Conservation (phyloP, 1,139 yeast species). For the Saccharomyces hybrid region DNA sequence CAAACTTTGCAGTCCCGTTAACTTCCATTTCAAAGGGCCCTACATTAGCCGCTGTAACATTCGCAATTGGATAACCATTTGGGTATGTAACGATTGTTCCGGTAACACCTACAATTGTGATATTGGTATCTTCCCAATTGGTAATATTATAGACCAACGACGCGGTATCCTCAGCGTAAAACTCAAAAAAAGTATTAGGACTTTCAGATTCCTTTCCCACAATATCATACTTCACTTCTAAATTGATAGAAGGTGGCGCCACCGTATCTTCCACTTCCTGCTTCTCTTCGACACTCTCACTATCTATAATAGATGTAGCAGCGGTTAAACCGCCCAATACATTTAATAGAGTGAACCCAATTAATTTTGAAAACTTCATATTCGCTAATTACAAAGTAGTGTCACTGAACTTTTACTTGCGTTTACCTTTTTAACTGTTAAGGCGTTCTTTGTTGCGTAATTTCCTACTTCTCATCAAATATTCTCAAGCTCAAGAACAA, state of each 20-base stretch:
- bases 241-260: not conserved
- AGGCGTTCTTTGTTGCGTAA: not conserved
- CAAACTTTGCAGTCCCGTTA: constrained; percentile 43
- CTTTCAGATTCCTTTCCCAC: constrained; percentile 1
- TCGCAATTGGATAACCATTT: constrained; percentile 42
- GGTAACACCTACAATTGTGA: constrained; percentile 63
- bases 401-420: not conserved
- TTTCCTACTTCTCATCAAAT: not conserved
- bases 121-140: constrained; percentile 49
- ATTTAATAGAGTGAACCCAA: not conserved
- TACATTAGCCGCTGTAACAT: constrained; percentile 56
- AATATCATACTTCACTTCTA: not conserved
- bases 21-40: constrained; percentile 53
- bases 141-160: constrained; percentile 47
- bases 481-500: not conserved
- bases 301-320: not conserved
- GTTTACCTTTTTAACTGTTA: not conserved
- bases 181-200: constrained; percentile 19
- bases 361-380: not conserved
- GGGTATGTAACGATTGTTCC: constrained; percentile 58
- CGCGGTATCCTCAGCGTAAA: constrained; percentile 43
- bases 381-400: not conserved
- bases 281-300: not conserved
- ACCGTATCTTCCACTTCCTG: not conserved
- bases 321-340: not conserved